These are phyloP conservation scores for Backusella australiensis DNA, from an alignment of 192 early-diverging fungal species.

Conservation along the genomic window DNA sequence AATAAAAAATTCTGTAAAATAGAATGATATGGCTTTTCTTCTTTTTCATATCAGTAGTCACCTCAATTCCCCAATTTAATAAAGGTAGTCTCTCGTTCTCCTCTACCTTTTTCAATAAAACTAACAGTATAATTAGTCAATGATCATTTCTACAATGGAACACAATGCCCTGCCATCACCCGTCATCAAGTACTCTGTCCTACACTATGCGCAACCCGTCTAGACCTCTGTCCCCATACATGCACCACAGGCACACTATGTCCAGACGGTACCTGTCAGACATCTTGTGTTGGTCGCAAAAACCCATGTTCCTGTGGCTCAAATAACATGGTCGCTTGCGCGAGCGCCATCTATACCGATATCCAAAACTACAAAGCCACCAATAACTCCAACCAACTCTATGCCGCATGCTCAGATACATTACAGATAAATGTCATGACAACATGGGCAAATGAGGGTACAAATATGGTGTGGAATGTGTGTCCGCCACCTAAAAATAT, in stretches of 20 bases:
- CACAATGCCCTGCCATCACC: constrained; percentile 42
- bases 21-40: constrained; percentile 2
- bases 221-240: not conserved
- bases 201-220: constrained; percentile 37
- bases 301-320: constrained; percentile 47
- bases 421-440: constrained; percentile 18
- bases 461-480: constrained; percentile 39
- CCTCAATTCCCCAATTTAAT: constrained; percentile 17
- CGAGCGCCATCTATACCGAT: constrained; percentile 29
- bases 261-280: constrained; percentile 49
- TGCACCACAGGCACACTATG: constrained; percentile 44
- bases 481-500: constrained; percentile 17
- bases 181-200: constrained; percentile 37
- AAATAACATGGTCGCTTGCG: constrained; percentile 38
- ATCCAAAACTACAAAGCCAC: constrained; percentile 41
- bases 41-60: not conserved
- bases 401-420: constrained; percentile 30
- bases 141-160: constrained; percentile 44
- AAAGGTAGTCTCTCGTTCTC: not conserved
- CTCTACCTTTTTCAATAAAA: not conserved
- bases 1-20: not conserved
- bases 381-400: constrained; percentile 34
- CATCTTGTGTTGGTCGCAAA: constrained; percentile 27
- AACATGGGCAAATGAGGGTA: constrained; percentile 31
- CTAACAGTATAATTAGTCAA: constrained; percentile 33